Conservation (phyloP, 202 grass and related monocot genomes). For the Schoenoplectus triqueter region DNA sequence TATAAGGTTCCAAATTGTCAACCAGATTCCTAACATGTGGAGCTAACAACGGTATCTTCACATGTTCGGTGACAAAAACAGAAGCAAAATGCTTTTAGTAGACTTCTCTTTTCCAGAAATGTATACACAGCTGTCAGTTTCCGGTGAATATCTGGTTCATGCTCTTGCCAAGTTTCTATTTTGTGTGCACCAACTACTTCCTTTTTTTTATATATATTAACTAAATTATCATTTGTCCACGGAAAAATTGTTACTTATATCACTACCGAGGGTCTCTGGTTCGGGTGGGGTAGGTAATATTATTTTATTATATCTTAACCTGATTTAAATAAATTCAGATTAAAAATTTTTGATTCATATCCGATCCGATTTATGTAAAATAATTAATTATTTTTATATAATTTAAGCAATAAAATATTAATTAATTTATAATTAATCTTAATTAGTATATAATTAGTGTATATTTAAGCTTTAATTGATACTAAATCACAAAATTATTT, state of each 20-base stretch:
- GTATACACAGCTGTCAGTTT: background rate
- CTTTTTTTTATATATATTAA: background rate
- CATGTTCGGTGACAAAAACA: background rate
- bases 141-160: background rate
- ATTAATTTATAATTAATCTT: too few species aligned
- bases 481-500: too few species aligned
- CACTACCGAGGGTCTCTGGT: too few species aligned
- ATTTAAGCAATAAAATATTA: too few species aligned
- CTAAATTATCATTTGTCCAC: background rate
- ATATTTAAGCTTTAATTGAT: too few species aligned
- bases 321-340: too few species aligned
- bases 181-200: background rate
- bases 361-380: too few species aligned
- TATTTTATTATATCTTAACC: too few species aligned
- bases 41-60: slow-evolving; percentile 10
- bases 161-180: background rate
- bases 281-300: too few species aligned
- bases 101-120: background rate
- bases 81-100: background rate
- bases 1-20: background rate
- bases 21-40: slow-evolving; percentile 14
- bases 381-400: too few species aligned
- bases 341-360: too few species aligned
- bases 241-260: background rate
- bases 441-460: too few species aligned